These are phyloP conservation scores for Suhomyces bokatorum DNA, from an alignment of 1,139 yeast genomes.

Conservation along the genomic window DNA sequence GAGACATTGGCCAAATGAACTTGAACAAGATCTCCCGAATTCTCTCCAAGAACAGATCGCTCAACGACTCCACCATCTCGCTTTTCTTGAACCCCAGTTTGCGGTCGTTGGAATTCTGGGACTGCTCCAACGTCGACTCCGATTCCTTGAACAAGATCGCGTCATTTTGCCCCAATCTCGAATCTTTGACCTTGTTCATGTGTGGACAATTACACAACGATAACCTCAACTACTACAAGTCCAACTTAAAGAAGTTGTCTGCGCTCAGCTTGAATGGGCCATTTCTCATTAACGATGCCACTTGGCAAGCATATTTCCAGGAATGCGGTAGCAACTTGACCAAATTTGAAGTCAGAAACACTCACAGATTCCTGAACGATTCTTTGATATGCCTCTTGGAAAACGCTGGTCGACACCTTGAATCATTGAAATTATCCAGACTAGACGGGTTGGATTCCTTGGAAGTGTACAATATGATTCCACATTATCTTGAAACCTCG, in stretches of 20 bases:
- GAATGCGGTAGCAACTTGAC: constrained; percentile 31
- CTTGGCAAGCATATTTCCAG: constrained; percentile 77
- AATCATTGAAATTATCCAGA: constrained; percentile 53
- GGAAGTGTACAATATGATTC: constrained; percentile 60
- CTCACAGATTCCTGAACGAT: constrained; percentile 77
- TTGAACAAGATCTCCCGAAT: constrained; percentile 70
- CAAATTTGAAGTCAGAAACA: constrained; percentile 66
- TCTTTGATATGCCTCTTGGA: constrained; percentile 64
- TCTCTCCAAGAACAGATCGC: constrained; percentile 75
- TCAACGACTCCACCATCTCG: constrained; percentile 68
- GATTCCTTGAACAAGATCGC: constrained; percentile 71
- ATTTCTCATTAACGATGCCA: constrained; percentile 69
- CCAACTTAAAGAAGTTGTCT: constrained; percentile 55
- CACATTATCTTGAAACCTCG: constrained; percentile 54
- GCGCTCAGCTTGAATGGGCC: constrained; percentile 78
- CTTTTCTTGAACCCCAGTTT: constrained; percentile 67
- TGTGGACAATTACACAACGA: constrained; percentile 90
- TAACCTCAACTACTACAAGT: constrained; percentile 60
- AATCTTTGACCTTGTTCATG: constrained; percentile 71
- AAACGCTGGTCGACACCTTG: constrained; percentile 57
- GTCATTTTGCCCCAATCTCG: constrained; percentile 74
- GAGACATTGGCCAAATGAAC: constrained; percentile 70
- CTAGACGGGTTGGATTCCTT: constrained; percentile 68
- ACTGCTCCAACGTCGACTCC: constrained; percentile 76
- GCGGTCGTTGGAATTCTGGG: constrained; percentile 74